Evolutionary conservation across 495 filamentous ascomycete genomes (phyloP).

Genomic region (Penicillium angulare): DNA sequence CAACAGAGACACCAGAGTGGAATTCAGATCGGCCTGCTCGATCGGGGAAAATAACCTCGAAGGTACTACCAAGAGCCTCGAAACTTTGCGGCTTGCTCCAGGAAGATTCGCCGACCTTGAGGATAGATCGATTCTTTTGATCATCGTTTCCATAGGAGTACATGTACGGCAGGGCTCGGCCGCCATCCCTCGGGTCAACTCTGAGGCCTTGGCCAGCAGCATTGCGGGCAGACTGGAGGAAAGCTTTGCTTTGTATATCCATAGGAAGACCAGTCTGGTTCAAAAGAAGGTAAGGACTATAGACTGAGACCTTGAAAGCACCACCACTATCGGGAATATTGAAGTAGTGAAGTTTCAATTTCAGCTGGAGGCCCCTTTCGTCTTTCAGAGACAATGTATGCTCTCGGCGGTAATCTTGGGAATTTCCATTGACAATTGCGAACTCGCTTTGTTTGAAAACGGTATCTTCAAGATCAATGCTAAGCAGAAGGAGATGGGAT

Average conservation of each 20-base stretch:
- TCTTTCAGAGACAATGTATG: constrained; percentile 78
- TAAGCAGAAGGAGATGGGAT: constrained; percentile 87
- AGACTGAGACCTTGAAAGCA: constrained; percentile 92
- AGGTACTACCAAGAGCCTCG: constrained; percentile 93
- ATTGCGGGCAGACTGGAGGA: constrained; percentile 76
- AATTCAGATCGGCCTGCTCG: constrained; percentile 71
- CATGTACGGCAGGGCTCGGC: constrained; percentile 82
- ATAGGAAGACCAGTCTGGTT: constrained; percentile 93
- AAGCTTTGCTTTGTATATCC: constrained; percentile 82
- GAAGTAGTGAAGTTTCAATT: constrained; percentile 87
- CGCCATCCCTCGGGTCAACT: constrained; percentile 48
- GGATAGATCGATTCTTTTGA: constrained; percentile 78
- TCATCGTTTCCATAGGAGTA: constrained; percentile 89
- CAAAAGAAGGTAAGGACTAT: constrained; percentile 87
- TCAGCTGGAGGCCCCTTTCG: constrained; percentile 70
- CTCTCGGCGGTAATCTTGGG: constrained; percentile 85
- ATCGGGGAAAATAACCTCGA: constrained; percentile 79
- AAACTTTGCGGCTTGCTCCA: constrained; percentile 99
- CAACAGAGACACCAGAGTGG: constrained; percentile 83
- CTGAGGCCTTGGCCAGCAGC: constrained; percentile 73
- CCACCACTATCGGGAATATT: constrained; percentile 91
- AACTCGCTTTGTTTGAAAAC: constrained; percentile 94
- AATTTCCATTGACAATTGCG: constrained; percentile 89
- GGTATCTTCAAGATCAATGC: constrained; percentile 94
- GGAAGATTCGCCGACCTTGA: constrained; percentile 82